phyloP scores from a whole-genome alignment of 2,329 filamentous ascomycete species.

The Fusarium oxysporum region DNA sequence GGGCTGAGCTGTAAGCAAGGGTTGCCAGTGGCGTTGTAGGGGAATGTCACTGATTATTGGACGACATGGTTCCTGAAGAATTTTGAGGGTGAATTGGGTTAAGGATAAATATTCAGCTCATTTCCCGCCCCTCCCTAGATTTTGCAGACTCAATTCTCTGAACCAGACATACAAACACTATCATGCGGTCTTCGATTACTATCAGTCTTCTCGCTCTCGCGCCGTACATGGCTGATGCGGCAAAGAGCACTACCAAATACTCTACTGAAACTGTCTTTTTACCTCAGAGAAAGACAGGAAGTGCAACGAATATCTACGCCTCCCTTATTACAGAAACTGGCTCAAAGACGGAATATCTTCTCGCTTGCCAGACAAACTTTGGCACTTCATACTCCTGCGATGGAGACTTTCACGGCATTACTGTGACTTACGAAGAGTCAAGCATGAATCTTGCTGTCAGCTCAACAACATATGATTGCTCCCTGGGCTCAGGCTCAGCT shows the following conservation, averaged over 20 bases:
- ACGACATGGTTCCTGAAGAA: not conserved
- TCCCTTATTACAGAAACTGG: slow-evolving; percentile 37
- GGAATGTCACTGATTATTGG: not conserved
- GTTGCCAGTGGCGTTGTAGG: not conserved
- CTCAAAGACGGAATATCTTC: slow-evolving; percentile 39
- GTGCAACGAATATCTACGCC: slow-evolving; percentile 39
- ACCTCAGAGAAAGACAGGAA: slow-evolving; percentile 25
- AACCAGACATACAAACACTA: not conserved
- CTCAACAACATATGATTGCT: slow-evolving; percentile 38
- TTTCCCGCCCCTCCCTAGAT: not conserved
- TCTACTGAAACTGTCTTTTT: slow-evolving; percentile 34
- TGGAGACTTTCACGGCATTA: slow-evolving; percentile 38
- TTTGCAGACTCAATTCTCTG: not conserved
- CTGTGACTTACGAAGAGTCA: slow-evolving; percentile 31
- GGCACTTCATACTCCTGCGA: slow-evolving; percentile 31
- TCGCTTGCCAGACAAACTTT: slow-evolving; percentile 41
- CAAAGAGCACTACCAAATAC: slow-evolving; percentile 16
- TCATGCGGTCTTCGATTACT: not conserved
- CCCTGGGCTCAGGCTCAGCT: slow-evolving; percentile 7
- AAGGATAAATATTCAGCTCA: not conserved
- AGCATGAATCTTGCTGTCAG: slow-evolving; percentile 29
- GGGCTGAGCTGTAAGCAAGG: slow-evolving; percentile 4
- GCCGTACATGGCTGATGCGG: slow-evolving; percentile 4
- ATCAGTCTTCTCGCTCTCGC: not conserved
- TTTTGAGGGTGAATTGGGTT: not conserved